Conservation (phyloP, 176 grass and related monocot species). For the Rhynchospora breviuscula region DNA sequence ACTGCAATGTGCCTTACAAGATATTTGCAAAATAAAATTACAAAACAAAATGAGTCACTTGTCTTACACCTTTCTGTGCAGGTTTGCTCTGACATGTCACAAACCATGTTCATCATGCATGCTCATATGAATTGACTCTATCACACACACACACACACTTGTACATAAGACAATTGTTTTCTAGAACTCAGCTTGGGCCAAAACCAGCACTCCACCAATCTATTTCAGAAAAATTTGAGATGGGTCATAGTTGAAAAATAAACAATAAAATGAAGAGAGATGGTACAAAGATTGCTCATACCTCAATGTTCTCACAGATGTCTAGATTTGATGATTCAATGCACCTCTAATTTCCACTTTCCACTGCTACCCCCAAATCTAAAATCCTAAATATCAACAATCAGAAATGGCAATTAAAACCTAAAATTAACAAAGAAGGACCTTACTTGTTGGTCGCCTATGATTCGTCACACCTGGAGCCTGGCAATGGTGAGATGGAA, state of each 20-base stretch:
- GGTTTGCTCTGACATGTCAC: constrained; percentile 14
- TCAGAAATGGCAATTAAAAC: no score
- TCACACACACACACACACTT: neutral
- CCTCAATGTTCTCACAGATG: neutral
- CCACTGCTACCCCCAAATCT: no score
- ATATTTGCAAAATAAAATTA: no score
- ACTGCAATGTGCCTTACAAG: no score
- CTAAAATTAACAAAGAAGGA: no score
- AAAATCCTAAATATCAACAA: no score
- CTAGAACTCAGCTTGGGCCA: neutral
- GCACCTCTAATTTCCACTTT: neutral
- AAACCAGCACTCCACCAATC: neutral
- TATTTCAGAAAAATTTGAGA: neutral
- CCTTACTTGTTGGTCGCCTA: no score
- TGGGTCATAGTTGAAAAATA: neutral
- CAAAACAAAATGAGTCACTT: no score
- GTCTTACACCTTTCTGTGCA: neutral
- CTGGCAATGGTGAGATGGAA: no score
- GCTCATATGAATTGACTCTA: constrained; percentile 42
- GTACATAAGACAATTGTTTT: neutral
- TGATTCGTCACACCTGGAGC: no score
- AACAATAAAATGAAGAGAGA: neutral
- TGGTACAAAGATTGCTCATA: neutral
- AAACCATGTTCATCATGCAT: constrained; percentile 41
- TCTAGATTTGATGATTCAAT: neutral